Conservation (phyloP, 2,329 filamentous ascomycete genomes). For the Penicillium thymicola region DNA sequence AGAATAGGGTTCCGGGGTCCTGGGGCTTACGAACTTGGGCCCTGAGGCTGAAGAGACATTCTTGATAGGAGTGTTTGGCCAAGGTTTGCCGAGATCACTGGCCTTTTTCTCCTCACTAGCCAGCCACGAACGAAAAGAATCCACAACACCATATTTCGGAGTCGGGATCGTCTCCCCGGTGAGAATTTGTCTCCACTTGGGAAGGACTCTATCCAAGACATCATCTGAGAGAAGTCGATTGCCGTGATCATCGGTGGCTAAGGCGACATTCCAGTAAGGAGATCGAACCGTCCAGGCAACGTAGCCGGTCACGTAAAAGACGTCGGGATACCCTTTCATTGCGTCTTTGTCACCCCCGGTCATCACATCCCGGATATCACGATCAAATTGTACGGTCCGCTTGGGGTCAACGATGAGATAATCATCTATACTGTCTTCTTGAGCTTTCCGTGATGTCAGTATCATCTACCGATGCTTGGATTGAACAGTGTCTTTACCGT, state of each 20-base stretch:
- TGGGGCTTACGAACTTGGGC: neutral
- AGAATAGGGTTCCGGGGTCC: neutral
- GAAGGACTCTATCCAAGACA: neutral
- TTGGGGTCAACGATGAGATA: neutral
- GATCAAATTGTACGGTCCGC: neutral
- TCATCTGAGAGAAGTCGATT: neutral
- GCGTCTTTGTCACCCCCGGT: neutral
- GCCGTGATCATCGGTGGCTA: neutral
- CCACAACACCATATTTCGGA: neutral
- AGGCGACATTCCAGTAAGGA: constrained; percentile 1
- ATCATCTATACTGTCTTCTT: neutral
- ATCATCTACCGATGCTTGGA: neutral
- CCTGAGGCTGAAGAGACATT: neutral
- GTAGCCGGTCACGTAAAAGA: neutral
- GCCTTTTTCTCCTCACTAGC: neutral
- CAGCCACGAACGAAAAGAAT: neutral
- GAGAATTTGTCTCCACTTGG: neutral
- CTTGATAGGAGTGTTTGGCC: neutral
- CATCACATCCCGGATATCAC: neutral
- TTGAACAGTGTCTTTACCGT: neutral
- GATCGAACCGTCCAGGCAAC: neutral
- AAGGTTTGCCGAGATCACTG: neutral
- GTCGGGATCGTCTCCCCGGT: neutral
- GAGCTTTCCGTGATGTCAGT: neutral
- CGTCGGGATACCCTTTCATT: neutral